Evolutionary conservation across 306 rosid species (phyloP).

Genomic region (Cyamopsis tetragonoloba): DNA sequence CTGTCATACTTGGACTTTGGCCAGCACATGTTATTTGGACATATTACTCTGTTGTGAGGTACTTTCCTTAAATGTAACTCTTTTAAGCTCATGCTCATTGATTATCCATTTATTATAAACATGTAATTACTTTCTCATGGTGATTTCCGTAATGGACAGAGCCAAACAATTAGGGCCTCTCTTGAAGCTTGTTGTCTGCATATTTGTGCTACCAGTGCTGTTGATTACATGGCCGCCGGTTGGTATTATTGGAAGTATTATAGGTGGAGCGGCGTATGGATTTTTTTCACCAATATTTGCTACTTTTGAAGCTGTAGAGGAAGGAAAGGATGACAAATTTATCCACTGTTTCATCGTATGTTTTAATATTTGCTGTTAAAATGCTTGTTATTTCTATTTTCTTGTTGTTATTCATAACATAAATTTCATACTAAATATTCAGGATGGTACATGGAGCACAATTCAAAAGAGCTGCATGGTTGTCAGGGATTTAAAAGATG

Average conservation of each 20-base stretch:
- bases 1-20: conserved; percentile 83
- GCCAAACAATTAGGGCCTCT: conserved; percentile 71
- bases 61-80: conserved; percentile 25
- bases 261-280: conserved; percentile 85
- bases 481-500: conserved; percentile 73
- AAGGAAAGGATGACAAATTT: conserved; percentile 58
- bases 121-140: conserved; percentile 18
- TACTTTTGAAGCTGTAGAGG: conserved; percentile 86
- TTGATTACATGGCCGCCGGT: conserved; percentile 64
- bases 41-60: conserved; percentile 77
- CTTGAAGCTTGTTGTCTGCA: conserved; percentile 68
- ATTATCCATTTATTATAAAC: background rate
- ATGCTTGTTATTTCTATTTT: conserved; percentile 19
- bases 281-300: conserved; percentile 65
- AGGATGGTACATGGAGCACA: conserved; percentile 89
- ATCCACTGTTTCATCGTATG: conserved; percentile 76
- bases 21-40: conserved; percentile 61
- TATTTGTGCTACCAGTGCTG: conserved; percentile 55
- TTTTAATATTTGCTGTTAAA: conserved; percentile 17
- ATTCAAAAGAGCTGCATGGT: conserved; percentile 51
- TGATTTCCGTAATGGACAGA: conserved; percentile 43
- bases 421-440: conserved; percentile 28
- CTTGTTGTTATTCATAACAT: conserved; percentile 15
- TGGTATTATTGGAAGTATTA: conserved; percentile 72
- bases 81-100: background rate